A percentile compares a stretch with the other conserved stretches of the same genome.
These are phyloP conservation scores for Entoloma clypeatum DNA, from an alignment of 1,284 basidiomycete species.

Conservation along the genomic window DNA sequence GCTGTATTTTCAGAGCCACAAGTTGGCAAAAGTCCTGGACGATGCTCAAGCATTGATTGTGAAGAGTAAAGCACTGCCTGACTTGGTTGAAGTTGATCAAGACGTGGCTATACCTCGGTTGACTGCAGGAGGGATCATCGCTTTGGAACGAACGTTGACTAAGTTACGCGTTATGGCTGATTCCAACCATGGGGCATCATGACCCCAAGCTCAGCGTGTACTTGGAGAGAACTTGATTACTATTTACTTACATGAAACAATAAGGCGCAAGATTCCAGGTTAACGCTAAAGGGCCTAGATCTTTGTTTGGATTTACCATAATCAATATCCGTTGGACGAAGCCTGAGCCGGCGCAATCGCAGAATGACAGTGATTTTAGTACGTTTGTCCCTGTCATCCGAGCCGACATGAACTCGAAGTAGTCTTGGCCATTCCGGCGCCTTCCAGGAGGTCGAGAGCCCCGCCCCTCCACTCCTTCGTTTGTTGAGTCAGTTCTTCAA, in stretches of 20 bases:
- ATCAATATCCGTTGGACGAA: too few species aligned
- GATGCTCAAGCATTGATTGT: conserved; percentile 65
- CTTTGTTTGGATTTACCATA: too few species aligned
- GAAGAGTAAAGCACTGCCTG: conserved; percentile 48
- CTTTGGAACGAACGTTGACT: conserved; percentile 66
- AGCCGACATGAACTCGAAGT: too few species aligned
- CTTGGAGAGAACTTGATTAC: too few species aligned
- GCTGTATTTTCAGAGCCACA: conserved; percentile 68
- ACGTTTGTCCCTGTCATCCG: too few species aligned
- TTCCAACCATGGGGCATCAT: not conserved
- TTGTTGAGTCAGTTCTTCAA: conserved; percentile 29
- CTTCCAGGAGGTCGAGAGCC: conserved; percentile 28
- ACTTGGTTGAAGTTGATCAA: conserved; percentile 37
- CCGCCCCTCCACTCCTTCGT: conserved; percentile 42
- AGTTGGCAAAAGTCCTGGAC: conserved; percentile 64
- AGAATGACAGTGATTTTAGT: too few species aligned
- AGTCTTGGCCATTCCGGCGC: conserved; percentile 14
- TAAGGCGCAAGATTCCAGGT: too few species aligned
- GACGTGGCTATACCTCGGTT: conserved; percentile 74
- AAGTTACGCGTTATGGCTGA: conserved; percentile 40
- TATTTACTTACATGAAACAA: too few species aligned
- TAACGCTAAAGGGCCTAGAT: too few species aligned
- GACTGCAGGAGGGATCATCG: conserved; percentile 78
- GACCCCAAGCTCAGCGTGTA: too few species aligned
- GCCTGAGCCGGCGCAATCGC: too few species aligned